Evolutionary conservation across 768 basidiomycete species (phyloP), one percentile per base, ranked within the genome.

Genomic region (Cystobasidium tubakii): DNA sequence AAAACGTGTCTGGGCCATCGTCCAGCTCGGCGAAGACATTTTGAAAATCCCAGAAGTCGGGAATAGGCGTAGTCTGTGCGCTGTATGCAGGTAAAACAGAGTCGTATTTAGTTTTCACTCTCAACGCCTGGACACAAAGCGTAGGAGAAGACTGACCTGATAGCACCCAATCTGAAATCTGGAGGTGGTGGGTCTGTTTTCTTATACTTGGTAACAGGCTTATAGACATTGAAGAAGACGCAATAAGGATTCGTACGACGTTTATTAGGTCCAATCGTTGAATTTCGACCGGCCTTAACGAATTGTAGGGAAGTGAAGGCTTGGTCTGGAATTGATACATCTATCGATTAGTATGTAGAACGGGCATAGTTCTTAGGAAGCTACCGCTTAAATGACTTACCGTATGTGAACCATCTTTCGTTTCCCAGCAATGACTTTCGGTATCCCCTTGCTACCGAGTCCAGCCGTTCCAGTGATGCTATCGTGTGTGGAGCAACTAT

Each of bases 191-290:
- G 90, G 0, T 85, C 82, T 0, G 87, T 89, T 82, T 88, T 91
- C 79, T 86, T 88, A 83, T 88, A 95, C 9, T 89, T 84, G 0
- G 91, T 91, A 7, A 87, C 87, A 1, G 95, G 95, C 79, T 95
- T 96, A 83, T 94, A 95, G 2, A 92, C 83, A 78, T 96, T 89
- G 81, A 85, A 98, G 82, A 96, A 97, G 1, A 91, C 85, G 64
- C 86, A 83, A 80, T 94, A 97, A 0, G 89, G 89, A 0, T 88
- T 86, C 1, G 80, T 63, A 21, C 73, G 64, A 36, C 74, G 70
- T 10, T 72, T 66, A n/a, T 50, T 62, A 63, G 9, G 73, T 66
- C 1, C 23, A 1, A 75, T 62, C 7, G 54, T 80, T 25, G 88
- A 82, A 50, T 87, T 85, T 13, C 83, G 73, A 0, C 90, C 88